phyloP scores from a whole-genome alignment of 768 basidiomycete species.

The Auriscalpium vulgare region DNA sequence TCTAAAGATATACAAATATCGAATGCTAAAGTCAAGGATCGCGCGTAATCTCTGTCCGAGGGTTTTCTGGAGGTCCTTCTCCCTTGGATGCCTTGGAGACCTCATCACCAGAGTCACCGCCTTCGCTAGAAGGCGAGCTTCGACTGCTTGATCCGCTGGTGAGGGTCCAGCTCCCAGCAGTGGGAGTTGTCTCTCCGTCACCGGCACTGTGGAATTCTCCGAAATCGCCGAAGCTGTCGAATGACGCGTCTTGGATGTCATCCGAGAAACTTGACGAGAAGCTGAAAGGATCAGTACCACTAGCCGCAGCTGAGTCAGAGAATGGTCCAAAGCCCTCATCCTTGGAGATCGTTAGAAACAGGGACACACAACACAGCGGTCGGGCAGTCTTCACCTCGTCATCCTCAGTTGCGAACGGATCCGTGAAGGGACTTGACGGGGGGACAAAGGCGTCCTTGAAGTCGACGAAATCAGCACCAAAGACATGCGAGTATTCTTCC shows the following conservation, averaged over 20 bases:
- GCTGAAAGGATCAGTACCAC: conserved; percentile 46
- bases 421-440: conserved; percentile 17
- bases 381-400: conserved; percentile 40
- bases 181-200: conserved; percentile 50
- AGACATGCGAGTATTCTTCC: not conserved
- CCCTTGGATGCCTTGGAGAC: not conserved
- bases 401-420: conserved; percentile 35
- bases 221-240: conserved; percentile 58
- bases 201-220: conserved; percentile 65
- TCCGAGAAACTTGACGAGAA: conserved; percentile 45
- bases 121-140: conserved; percentile 9
- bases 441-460: conserved; percentile 25
- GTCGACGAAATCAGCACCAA: not conserved
- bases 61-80: not conserved
- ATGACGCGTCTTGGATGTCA: conserved; percentile 57
- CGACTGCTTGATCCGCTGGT: conserved; percentile 29
- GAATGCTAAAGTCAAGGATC: not conserved
- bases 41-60: not conserved
- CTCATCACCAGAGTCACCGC: conserved; percentile 7
- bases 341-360: conserved; percentile 14
- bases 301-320: conserved; percentile 50
- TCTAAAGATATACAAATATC: not conserved
- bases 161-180: conserved; percentile 65
- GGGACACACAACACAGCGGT: not conserved
- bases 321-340: conserved; percentile 78